Evolutionary conservation across 2,329 filamentous ascomycete species (phyloP).

Genomic region (Fusarium bulbicola): DNA sequence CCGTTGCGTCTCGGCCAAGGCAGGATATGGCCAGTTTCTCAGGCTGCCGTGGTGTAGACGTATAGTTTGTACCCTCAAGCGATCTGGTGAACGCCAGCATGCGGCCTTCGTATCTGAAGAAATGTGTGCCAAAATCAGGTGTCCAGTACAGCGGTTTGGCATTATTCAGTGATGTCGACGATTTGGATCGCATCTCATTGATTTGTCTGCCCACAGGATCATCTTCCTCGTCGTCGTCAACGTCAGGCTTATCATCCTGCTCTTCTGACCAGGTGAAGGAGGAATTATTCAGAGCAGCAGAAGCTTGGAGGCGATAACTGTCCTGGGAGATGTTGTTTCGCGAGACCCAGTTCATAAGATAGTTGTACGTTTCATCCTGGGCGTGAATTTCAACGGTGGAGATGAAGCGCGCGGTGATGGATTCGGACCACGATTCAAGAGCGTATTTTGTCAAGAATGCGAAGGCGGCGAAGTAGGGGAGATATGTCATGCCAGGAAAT

Average conservation of each 20-base stretch:
- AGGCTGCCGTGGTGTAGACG: neutral
- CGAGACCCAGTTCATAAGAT: slow-evolving; percentile 15
- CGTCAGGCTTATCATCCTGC: neutral
- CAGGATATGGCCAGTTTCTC: slow-evolving; percentile 16
- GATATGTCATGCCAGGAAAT: neutral
- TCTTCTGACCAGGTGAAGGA: neutral
- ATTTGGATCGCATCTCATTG: neutral
- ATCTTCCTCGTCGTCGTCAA: neutral
- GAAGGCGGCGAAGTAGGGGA: neutral
- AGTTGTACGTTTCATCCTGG: slow-evolving; percentile 10
- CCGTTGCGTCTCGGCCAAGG: slow-evolving; percentile 3
- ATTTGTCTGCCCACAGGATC: neutral
- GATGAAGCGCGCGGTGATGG: neutral
- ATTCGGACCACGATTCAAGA: neutral
- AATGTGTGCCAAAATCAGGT: slow-evolving; percentile 7
- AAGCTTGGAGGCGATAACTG: slow-evolving; percentile 6
- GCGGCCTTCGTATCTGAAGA: neutral
- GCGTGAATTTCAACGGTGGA: slow-evolving; percentile 8
- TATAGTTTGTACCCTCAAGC: neutral
- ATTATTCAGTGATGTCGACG: slow-evolving; percentile 2
- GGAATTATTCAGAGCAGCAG: neutral
- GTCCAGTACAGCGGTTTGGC: slow-evolving; percentile 7
- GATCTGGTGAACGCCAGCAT: slow-evolving; percentile 4
- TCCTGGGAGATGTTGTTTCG: neutral
- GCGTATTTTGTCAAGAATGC: neutral